These are phyloP conservation scores for Phytophthora citricola DNA, from an alignment of 352 stramenopile genomes.

Conservation along the genomic window DNA sequence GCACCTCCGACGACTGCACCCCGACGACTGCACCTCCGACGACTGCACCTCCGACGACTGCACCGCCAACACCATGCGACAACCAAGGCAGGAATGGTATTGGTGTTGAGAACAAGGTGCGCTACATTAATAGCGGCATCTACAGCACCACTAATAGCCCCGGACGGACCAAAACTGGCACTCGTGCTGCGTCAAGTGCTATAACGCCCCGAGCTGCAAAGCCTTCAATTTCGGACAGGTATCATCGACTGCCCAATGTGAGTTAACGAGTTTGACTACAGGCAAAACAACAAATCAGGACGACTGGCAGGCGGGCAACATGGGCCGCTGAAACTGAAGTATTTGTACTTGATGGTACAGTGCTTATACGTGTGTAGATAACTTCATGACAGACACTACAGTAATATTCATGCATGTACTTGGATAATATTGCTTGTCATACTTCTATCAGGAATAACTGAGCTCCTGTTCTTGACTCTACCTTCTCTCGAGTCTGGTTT, in stretches of 20 bases:
- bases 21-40: neutral
- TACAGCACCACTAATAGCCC: neutral
- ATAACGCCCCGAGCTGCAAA: neutral
- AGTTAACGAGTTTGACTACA: neutral
- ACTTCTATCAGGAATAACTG: too few species aligned
- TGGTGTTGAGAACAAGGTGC: constrained; percentile 1
- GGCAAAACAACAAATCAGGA: neutral
- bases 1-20: neutral
- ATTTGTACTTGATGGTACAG: too few species aligned
- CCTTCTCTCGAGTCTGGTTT: too few species aligned
- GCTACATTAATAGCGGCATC: neutral
- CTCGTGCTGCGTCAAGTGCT: neutral
- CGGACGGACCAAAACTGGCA: neutral
- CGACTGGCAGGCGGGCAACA: constrained; percentile 4
- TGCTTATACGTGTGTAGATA: too few species aligned
- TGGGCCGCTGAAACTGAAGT: neutral
- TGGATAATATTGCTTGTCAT: too few species aligned
- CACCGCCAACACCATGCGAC: neutral
- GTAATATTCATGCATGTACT: too few species aligned
- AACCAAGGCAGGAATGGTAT: constrained; percentile 6
- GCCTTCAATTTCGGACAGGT: neutral
- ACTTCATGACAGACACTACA: too few species aligned
- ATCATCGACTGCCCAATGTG: neutral
- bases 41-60: neutral
- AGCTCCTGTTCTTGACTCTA: too few species aligned